Conservation (phyloP, 2,329 filamentous ascomycete species). For the Penicillium sp. region DNA sequence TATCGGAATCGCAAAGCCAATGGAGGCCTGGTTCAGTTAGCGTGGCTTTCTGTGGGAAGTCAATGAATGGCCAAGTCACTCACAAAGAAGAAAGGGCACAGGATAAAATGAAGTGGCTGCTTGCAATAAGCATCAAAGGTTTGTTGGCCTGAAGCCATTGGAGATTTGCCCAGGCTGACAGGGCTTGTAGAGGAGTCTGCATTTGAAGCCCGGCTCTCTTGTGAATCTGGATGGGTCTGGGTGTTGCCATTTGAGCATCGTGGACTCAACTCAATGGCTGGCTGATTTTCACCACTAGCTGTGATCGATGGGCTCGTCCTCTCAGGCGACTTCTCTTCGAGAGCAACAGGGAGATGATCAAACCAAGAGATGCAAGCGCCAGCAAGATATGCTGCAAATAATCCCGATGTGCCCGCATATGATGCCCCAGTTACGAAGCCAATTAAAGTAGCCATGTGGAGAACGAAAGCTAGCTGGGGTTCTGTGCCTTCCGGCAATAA, state of each 20-base stretch:
- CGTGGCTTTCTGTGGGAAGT: neutral
- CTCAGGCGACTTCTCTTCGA: neutral
- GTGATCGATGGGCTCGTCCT: neutral
- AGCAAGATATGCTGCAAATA: conserved; percentile 63
- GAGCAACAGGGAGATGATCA: conserved; percentile 36
- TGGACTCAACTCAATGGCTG: neutral
- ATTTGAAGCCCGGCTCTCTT: neutral
- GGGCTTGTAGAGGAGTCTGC: neutral
- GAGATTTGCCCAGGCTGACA: neutral
- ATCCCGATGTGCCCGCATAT: conserved; percentile 59
- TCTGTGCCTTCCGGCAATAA: conserved; percentile 18
- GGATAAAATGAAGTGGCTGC: conserved; percentile 53
- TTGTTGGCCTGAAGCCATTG: conserved; percentile 18
- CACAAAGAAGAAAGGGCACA: conserved; percentile 76
- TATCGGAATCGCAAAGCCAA: conserved; percentile 80
- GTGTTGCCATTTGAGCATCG: neutral
- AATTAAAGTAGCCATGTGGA: conserved; percentile 52
- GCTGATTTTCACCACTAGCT: neutral
- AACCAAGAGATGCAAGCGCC: conserved; percentile 57
- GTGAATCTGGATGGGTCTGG: neutral
- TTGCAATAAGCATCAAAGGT: conserved; percentile 55
- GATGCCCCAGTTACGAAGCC: conserved; percentile 53
- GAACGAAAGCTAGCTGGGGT: conserved; percentile 40
- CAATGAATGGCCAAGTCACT: conserved; percentile 28
- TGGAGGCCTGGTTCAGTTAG: conserved; percentile 50